Conservation (phyloP, 768 basidiomycete genomes). For the Boletus sp. region DNA sequence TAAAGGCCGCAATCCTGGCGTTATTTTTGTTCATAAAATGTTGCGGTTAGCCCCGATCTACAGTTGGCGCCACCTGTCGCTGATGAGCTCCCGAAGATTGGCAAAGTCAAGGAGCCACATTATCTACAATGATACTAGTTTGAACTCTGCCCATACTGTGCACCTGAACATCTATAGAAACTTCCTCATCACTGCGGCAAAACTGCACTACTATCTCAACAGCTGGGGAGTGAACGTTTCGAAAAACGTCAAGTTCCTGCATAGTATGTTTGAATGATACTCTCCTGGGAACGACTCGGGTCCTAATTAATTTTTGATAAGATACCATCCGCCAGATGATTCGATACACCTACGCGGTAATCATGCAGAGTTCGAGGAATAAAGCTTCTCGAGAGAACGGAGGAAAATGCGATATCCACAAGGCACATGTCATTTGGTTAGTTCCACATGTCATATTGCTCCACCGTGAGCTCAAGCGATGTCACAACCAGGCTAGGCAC, state of each 20-base stretch:
- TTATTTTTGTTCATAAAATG: slow-evolving; percentile 68
- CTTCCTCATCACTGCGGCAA: slow-evolving; percentile 78
- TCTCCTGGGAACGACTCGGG: background rate
- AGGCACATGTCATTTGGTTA: slow-evolving; percentile 59
- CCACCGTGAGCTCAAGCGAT: slow-evolving; percentile 3
- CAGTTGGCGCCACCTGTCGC: background rate
- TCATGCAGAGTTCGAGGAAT: slow-evolving; percentile 43
- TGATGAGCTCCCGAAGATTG: slow-evolving; percentile 41
- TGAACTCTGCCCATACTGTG: slow-evolving; percentile 62
- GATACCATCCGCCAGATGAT: slow-evolving; percentile 64
- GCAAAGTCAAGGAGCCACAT: slow-evolving; percentile 73
- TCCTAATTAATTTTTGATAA: slow-evolving; percentile 26
- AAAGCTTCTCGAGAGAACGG: slow-evolving; percentile 37
- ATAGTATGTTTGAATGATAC: slow-evolving; percentile 39
- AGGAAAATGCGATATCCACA: slow-evolving; percentile 45
- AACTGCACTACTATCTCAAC: slow-evolving; percentile 78
- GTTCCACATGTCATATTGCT: slow-evolving; percentile 13
- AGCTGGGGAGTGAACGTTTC: slow-evolving; percentile 49
- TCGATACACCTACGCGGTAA: slow-evolving; percentile 49
- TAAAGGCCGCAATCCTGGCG: slow-evolving; percentile 60
- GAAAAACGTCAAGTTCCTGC: slow-evolving; percentile 49
- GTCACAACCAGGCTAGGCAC: slow-evolving; percentile 62
- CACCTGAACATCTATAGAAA: slow-evolving; percentile 86
- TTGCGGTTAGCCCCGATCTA: slow-evolving; percentile 52
- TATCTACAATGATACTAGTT: slow-evolving; percentile 69